Conservation (phyloP, 306 rosid species). For the Cucurbita maxima region DNA sequence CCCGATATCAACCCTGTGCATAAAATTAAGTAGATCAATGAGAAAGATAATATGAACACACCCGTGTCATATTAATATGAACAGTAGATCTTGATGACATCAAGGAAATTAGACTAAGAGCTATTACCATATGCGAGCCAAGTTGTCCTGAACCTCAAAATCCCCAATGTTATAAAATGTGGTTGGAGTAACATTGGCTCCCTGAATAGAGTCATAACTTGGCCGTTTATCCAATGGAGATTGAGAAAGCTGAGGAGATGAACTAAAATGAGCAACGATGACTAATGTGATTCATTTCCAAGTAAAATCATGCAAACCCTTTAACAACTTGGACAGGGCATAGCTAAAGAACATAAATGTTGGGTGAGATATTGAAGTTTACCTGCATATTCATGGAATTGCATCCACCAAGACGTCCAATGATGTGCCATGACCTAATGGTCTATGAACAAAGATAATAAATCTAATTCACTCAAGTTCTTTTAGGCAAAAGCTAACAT, state of each 20-base stretch:
- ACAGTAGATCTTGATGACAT: background rate
- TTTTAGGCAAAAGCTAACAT: background rate
- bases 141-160: constrained; percentile 82
- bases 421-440: constrained; percentile 75
- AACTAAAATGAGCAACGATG: constrained; percentile 1
- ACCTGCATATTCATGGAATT: constrained; percentile 96
- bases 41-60: constrained; percentile 3
- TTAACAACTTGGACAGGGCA: background rate
- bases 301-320: background rate
- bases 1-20: constrained; percentile 72
- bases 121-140: constrained; percentile 76
- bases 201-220: constrained; percentile 58
- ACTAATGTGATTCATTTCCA: background rate
- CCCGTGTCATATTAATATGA: no score
- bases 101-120: background rate
- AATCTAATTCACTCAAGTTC: constrained; percentile 5
- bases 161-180: constrained; percentile 85
- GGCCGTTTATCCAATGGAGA: constrained; percentile 61
- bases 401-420: constrained; percentile 90
- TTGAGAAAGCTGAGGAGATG: constrained; percentile 51
- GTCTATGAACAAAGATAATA: constrained; percentile 32
- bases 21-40: constrained; percentile 5
- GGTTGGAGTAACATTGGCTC: constrained; percentile 66
- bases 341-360: background rate
- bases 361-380: constrained; percentile 5